Conservation (phyloP, 805 yeast genomes). For the Priceomyces fermenticarens region DNA sequence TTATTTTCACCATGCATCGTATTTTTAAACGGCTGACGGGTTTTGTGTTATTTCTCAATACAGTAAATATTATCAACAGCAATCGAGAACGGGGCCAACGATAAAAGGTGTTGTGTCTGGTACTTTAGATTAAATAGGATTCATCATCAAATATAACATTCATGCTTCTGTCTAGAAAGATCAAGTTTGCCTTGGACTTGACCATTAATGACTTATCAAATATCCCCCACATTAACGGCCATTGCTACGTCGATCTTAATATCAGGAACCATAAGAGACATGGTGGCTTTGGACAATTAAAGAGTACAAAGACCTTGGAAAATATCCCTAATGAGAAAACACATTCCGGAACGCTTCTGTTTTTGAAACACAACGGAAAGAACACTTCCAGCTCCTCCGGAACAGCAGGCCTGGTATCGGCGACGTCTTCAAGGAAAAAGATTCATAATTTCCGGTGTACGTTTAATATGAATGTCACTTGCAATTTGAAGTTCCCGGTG, state of each 20-base stretch:
- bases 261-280: slow-evolving; percentile 46
- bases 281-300: slow-evolving; percentile 9
- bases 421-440: slow-evolving; percentile 28
- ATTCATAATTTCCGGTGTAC: slow-evolving; percentile 39
- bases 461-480: slow-evolving; percentile 32
- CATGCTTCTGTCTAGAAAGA: slow-evolving; percentile 31
- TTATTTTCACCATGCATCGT: no score
- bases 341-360: neutral
- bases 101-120: no score
- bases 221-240: slow-evolving; percentile 75
- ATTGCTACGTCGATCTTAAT: slow-evolving; percentile 62
- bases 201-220: slow-evolving; percentile 71
- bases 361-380: neutral
- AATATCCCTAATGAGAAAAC: neutral
- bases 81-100: no score
- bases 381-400: neutral
- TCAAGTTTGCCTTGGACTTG: slow-evolving; percentile 61
- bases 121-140: no score
- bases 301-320: neutral
- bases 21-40: no score
- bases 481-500: slow-evolving; percentile 39
- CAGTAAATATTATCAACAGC: neutral
- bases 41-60: neutral
- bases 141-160: no score
- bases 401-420: slow-evolving; percentile 17